Evolutionary conservation across 352 stramenopile genomes (phyloP).

Genomic region (Pythium angustatum): DNA sequence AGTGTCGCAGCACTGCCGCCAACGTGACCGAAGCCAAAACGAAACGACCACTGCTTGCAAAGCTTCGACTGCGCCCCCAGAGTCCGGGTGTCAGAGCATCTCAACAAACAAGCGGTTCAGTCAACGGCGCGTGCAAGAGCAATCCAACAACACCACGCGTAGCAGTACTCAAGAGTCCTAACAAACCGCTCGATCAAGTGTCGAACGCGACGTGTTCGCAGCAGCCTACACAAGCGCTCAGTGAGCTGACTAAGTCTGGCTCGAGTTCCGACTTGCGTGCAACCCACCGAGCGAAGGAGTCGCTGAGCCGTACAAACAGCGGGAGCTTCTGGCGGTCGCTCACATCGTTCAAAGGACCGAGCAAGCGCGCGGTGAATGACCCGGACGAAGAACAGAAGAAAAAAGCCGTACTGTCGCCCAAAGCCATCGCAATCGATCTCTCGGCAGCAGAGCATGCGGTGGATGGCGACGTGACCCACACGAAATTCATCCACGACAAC

Average conservation of each 20-base stretch:
- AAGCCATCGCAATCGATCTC: slow-evolving; percentile 22
- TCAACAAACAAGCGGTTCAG: not conserved
- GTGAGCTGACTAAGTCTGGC: slow-evolving; percentile 1
- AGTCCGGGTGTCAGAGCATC: slow-evolving; percentile 27
- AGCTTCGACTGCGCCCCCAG: slow-evolving; percentile 54
- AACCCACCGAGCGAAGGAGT: not conserved
- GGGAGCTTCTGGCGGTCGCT: slow-evolving; percentile 15
- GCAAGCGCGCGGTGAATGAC: slow-evolving; percentile 9
- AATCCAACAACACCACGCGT: slow-evolving; percentile 9
- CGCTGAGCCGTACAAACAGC: not conserved
- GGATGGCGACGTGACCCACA: not conserved
- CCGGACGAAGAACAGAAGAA: slow-evolving; percentile 22
- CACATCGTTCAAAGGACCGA: slow-evolving; percentile 12
- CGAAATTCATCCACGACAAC: slow-evolving; percentile 13
- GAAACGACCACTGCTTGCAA: slow-evolving; percentile 52
- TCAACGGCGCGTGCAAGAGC: not conserved
- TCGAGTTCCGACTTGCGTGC: not conserved
- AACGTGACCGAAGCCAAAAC: not conserved
- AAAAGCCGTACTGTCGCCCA: slow-evolving; percentile 8
- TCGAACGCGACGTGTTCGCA: not conserved
- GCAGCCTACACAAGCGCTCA: not conserved
- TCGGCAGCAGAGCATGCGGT: not conserved
- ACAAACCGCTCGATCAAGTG: not conserved
- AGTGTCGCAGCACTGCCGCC: not conserved
- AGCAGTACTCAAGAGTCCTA: slow-evolving; percentile 4